These are phyloP conservation scores for Posidonia australis DNA, from an alignment of 106 monocot genomes.

Conservation along the genomic window DNA sequence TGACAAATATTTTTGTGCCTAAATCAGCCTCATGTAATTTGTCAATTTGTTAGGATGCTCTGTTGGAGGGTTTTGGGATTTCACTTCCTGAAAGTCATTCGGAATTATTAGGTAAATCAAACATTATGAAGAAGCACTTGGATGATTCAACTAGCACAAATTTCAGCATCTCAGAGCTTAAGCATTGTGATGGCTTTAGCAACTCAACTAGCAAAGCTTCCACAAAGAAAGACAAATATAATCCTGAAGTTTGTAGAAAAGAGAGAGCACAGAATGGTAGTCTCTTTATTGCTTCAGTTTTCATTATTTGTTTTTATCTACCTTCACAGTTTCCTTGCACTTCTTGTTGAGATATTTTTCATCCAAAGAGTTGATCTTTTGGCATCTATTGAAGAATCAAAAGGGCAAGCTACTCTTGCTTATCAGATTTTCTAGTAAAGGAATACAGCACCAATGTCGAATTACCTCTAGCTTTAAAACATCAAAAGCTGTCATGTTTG, in stretches of 20 bases:
- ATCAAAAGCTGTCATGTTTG: too few relatives aligned
- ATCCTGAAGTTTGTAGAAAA: neutral
- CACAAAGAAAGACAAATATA: neutral
- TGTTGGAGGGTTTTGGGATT: slow-evolving; percentile 12
- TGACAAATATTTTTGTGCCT: neutral
- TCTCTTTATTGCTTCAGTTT: too few relatives aligned
- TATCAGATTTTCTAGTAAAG: too few relatives aligned
- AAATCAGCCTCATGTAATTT: neutral
- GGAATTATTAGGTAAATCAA: slow-evolving; percentile 1
- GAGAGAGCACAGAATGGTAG: neutral
- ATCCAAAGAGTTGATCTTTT: too few relatives aligned
- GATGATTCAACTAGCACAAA: neutral
- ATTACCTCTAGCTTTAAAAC: too few relatives aligned
- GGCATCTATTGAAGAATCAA: too few relatives aligned
- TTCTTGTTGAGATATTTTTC: too few relatives aligned
- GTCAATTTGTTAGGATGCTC: neutral
- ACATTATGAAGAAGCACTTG: slow-evolving; percentile 6
- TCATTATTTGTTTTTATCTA: too few relatives aligned
- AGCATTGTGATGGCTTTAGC: neutral
- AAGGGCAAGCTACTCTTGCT: too few relatives aligned
- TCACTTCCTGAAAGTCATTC: slow-evolving; percentile 1
- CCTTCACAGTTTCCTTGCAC: too few relatives aligned
- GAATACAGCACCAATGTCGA: too few relatives aligned
- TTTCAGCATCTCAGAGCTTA: neutral
- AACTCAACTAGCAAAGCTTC: neutral